Conservation (phyloP, 306 rosid genomes). For the Comarum palustre region DNA sequence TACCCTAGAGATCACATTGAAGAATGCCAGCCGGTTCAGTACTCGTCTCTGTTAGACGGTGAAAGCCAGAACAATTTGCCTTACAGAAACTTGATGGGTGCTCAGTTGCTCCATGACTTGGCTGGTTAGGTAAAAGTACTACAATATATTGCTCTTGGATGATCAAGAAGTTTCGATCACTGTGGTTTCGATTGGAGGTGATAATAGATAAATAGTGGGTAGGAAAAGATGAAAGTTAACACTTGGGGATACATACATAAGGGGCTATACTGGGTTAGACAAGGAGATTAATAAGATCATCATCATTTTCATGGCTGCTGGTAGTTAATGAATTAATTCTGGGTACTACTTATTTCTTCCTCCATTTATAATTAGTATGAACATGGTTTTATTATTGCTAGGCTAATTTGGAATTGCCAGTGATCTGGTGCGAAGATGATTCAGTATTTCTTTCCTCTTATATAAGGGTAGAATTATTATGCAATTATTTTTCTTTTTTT, state of each 20-base stretch:
- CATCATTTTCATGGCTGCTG: slow-evolving; percentile 16
- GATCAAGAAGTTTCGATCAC: background rate
- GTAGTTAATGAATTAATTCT: slow-evolving; percentile 14
- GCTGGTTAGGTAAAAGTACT: slow-evolving; percentile 34
- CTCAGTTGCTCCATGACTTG: slow-evolving; percentile 77
- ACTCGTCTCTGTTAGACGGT: slow-evolving; percentile 62
- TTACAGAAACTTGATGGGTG: slow-evolving; percentile 78
- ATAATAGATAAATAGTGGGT: background rate
- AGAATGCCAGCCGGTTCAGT: slow-evolving; percentile 63
- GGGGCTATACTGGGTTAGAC: slow-evolving; percentile 35
- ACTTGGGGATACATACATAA: slow-evolving; percentile 10
- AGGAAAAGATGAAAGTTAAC: slow-evolving; percentile 5
- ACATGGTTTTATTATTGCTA: slow-evolving; percentile 20
- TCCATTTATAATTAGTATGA: slow-evolving; percentile 25
- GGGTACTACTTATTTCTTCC: background rate
- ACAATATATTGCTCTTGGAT: background rate
- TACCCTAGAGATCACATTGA: slow-evolving; percentile 67
- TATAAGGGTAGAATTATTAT: background rate
- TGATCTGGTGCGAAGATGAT: slow-evolving; percentile 19
- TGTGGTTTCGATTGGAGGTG: slow-evolving; percentile 4
- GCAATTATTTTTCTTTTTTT: background rate
- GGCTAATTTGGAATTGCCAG: slow-evolving; percentile 26
- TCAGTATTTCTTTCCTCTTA: slow-evolving; percentile 19
- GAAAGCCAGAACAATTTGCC: slow-evolving; percentile 62
- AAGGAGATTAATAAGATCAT: slow-evolving; percentile 10